Evolutionary conservation across 2,329 filamentous ascomycete species (phyloP).

Genomic region (Diaporthe sp.): DNA sequence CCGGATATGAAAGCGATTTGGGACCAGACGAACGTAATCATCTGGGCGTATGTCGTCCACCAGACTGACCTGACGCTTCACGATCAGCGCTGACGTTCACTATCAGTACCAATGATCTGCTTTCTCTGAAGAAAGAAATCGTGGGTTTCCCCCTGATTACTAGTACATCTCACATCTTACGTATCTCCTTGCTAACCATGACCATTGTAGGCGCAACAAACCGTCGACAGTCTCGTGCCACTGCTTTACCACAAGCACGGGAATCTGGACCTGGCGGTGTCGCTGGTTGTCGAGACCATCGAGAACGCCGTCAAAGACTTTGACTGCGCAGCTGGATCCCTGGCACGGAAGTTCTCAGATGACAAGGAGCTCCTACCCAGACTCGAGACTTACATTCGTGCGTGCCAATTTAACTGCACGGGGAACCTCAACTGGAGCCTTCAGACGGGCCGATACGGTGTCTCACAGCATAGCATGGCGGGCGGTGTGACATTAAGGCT

Average conservation of each 20-base stretch:
- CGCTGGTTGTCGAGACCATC: background rate
- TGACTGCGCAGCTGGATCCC: background rate
- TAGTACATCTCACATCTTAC: background rate
- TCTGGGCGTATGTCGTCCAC: background rate
- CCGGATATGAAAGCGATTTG: background rate
- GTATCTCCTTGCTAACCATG: background rate
- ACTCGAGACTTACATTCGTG: background rate
- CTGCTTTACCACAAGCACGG: background rate
- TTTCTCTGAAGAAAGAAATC: background rate
- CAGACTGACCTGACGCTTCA: too few relatives aligned
- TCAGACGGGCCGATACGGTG: background rate
- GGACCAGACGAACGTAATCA: too few relatives aligned
- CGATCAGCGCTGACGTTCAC: background rate
- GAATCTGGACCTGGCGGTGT: background rate
- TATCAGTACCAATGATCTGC: background rate
- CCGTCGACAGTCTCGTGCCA: background rate
- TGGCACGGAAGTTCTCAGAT: background rate
- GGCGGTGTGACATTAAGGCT: background rate
- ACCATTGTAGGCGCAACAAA: background rate
- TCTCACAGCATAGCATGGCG: background rate
- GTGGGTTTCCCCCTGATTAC: too few relatives aligned
- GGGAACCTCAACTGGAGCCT: background rate
- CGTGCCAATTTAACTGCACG: background rate
- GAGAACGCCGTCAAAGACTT: background rate
- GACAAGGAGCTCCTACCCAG: background rate